phyloP scores from a whole-genome alignment of 2,329 filamentous ascomycete species.

The Sphaerulina populicola region DNA sequence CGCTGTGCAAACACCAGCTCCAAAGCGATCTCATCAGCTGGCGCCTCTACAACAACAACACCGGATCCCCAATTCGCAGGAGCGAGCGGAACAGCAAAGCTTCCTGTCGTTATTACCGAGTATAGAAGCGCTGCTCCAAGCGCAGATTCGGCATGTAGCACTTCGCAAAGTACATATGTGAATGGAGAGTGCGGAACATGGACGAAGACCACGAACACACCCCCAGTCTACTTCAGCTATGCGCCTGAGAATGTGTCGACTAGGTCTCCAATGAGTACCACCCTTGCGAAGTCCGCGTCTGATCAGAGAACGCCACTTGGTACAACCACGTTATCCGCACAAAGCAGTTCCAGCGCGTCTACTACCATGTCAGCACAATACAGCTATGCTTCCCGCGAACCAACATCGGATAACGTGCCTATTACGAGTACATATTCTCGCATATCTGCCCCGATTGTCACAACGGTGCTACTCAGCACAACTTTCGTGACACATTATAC shows the following conservation, averaged over 20 bases:
- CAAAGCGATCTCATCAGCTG: background rate
- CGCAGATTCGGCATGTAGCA: background rate
- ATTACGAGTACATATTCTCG: background rate
- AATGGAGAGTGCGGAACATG: background rate
- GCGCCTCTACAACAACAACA: background rate
- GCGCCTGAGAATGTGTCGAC: background rate
- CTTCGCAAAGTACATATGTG: background rate
- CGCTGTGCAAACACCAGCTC: constrained; percentile 17
- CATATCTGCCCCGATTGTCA: background rate
- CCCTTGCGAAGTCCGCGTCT: background rate
- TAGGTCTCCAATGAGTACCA: background rate
- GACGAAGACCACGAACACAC: background rate
- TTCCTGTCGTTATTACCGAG: background rate
- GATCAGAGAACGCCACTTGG: background rate
- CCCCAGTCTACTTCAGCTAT: constrained; percentile 10
- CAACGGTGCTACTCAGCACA: constrained; percentile 10
- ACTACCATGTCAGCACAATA: background rate
- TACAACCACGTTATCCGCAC: background rate
- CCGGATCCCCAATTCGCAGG: background rate
- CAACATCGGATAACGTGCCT: background rate
- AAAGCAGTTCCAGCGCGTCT: background rate
- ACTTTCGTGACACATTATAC: constrained; percentile 22
- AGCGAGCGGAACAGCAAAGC: background rate
- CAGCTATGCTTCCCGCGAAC: background rate
- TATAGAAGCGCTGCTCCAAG: background rate